phyloP scores from a whole-genome alignment of 345 rosid genomes.

The Eucalyptus polybractea region DNA sequence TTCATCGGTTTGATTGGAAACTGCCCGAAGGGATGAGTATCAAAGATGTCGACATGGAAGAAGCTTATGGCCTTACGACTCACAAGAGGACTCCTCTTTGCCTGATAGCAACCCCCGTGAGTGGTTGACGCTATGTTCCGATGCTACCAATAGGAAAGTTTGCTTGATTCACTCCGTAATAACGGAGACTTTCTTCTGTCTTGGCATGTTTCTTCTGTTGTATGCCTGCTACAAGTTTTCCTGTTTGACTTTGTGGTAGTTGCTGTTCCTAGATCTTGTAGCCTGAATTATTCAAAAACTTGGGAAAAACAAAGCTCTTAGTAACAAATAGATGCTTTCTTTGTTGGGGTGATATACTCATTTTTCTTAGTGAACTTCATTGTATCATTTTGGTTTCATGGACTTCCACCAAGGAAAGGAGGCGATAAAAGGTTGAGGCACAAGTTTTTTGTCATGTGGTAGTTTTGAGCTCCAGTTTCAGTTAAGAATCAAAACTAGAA shows the following conservation, averaged over 20 bases:
- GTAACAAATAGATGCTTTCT: background rate
- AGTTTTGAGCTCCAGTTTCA: background rate
- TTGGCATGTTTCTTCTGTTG: background rate
- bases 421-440: background rate
- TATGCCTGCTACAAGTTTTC: background rate
- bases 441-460: background rate
- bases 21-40: slow-evolving; percentile 22
- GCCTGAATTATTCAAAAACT: background rate
- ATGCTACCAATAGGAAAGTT: too few relatives aligned
- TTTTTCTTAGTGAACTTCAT: background rate
- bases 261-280: background rate
- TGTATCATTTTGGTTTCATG: background rate
- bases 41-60: slow-evolving; percentile 41
- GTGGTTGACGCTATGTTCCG: background rate
- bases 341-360: background rate
- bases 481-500: background rate
- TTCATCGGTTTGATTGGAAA: slow-evolving; percentile 36
- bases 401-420: background rate
- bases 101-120: background rate
- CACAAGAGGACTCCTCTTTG: slow-evolving; percentile 39
- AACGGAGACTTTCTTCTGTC: background rate
- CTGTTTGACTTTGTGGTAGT: background rate
- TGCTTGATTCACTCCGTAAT: background rate
- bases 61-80: slow-evolving; percentile 18
- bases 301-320: background rate